Base-by-base conservation (phyloP, 148 eudicot species). In the Rhododendron vialii region DNA sequence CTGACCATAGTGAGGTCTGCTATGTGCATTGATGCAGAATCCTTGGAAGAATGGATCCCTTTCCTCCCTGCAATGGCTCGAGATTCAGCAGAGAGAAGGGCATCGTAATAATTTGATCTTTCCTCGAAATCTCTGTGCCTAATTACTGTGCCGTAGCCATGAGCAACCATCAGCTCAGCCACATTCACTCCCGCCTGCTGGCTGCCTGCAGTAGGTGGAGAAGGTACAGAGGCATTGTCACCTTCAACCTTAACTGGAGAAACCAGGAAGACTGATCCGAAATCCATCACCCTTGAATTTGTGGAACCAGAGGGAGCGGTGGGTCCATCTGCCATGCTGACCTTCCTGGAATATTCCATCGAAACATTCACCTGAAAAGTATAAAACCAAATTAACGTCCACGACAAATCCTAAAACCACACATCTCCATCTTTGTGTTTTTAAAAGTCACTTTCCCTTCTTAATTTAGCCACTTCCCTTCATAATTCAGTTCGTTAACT, bases 301-400 rank as follows among this genome's bases (percentile, higher is more conserved):
- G 91, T 77, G 11, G 93, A 63, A 47, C 50, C 50, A 47, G 50
- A 47, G 50, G 50, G 50, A 47, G 50, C 11, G 50, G 50, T 47
- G 83, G 89, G 26, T 86, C 91, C 94, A 73, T 92, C 98, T 50
- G 86, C 90, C 87, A 88, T 24, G 78, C 88, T 45, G 30, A 97
- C 88, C 90, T 93, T 95, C 86, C 96, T 93, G 28, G 96, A 92
- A 91, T 98, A 98, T 88, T 98, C 99, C 98, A 98, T 94, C 28
- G 95, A 95, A 85, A 98, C 98, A 84, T 92, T 92, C 84, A 98
- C 99, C 99, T 98, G 89, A 80, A 87, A 77, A 78, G 83, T 61
- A 43, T 20, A 84, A n/a, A 36, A 35, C 67, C 53, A 10, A 53
- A 83, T 84, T 41, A 87, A 45, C 38, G 30, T 43, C 55, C 47